Evolutionary conservation across 768 basidiomycete genomes (phyloP).

Genomic region (Astraeus odoratus): DNA sequence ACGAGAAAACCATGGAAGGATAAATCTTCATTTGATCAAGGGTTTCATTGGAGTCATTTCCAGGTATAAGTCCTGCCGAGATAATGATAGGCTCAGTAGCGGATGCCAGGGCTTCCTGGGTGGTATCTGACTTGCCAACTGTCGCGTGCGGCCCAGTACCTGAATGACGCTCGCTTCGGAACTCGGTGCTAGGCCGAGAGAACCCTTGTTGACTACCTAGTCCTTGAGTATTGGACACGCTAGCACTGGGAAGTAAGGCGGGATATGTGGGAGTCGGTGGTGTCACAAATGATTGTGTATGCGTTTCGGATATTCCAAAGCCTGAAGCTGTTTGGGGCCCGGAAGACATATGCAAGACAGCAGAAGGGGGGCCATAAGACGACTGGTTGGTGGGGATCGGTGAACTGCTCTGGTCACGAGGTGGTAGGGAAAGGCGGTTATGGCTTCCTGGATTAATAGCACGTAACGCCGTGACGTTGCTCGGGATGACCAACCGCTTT

Average conservation of each 20-base stretch:
- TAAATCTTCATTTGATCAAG: constrained; percentile 46
- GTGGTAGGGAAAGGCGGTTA: constrained; percentile 19
- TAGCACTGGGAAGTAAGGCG: constrained; percentile 35
- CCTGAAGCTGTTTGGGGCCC: constrained; percentile 26
- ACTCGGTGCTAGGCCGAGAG: constrained; percentile 57
- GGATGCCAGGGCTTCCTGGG: constrained; percentile 8
- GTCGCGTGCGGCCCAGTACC: constrained; percentile 43
- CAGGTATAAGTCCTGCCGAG: constrained; percentile 49
- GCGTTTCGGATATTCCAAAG: constrained; percentile 13
- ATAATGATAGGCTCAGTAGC: constrained; percentile 58
- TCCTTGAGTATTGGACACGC: constrained; percentile 45
- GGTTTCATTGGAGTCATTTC: constrained; percentile 4
- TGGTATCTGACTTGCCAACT: constrained; percentile 33
- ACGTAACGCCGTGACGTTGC: constrained; percentile 26
- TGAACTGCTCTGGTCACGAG: constrained; percentile 21
- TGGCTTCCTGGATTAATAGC: constrained; percentile 16
- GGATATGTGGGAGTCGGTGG: constrained; percentile 66
- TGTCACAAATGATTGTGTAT: constrained; percentile 14
- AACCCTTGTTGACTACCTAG: constrained; percentile 43
- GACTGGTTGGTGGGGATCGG: constrained; percentile 4
- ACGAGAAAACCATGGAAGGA: constrained; percentile 66
- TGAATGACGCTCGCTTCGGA: constrained; percentile 50
- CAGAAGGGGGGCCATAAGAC: constrained; percentile 29
- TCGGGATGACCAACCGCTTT: constrained; percentile 49
- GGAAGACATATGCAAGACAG: constrained; percentile 27